Evolutionary conservation across 129 eudicot genomes (phyloP).

Genomic region (Arctium lappa): DNA sequence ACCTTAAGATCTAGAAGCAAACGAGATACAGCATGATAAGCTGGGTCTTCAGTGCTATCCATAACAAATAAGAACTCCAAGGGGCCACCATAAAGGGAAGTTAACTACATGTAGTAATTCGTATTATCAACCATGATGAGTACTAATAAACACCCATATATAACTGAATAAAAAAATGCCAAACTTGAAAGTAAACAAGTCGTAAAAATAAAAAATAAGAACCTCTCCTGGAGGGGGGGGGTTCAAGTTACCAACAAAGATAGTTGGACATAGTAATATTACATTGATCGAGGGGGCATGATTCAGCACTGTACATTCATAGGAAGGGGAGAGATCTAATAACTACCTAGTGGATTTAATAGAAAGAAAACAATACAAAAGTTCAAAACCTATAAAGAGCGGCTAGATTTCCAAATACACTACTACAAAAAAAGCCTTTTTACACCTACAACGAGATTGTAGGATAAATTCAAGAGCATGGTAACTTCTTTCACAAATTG

Average conservation of each 20-base stretch:
- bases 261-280: too few species aligned
- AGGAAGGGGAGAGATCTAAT: too few species aligned
- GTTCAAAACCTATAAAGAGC: neutral
- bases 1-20: slow-evolving; percentile 73
- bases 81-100: slow-evolving; percentile 93
- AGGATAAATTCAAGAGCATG: neutral
- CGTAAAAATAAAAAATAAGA: neutral
- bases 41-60: slow-evolving; percentile 92
- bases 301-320: too few species aligned
- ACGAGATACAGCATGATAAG: slow-evolving; percentile 80
- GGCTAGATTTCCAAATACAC: too few species aligned
- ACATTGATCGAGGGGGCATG: too few species aligned
- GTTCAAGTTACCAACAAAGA: neutral
- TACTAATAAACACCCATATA: neutral
- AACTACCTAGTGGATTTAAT: neutral
- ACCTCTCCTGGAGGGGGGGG: neutral
- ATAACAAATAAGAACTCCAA: slow-evolving; percentile 89
- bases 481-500: neutral
- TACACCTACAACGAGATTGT: neutral
- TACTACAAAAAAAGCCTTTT: too few species aligned
- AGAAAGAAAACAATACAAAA: neutral
- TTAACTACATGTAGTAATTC: slow-evolving; percentile 55
- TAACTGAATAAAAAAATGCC: neutral
- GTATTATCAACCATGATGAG: slow-evolving; percentile 10
- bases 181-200: neutral